Evolutionary conservation across 2,329 filamentous ascomycete genomes (phyloP).

Genomic region (Colletotrichum gigasporum): DNA sequence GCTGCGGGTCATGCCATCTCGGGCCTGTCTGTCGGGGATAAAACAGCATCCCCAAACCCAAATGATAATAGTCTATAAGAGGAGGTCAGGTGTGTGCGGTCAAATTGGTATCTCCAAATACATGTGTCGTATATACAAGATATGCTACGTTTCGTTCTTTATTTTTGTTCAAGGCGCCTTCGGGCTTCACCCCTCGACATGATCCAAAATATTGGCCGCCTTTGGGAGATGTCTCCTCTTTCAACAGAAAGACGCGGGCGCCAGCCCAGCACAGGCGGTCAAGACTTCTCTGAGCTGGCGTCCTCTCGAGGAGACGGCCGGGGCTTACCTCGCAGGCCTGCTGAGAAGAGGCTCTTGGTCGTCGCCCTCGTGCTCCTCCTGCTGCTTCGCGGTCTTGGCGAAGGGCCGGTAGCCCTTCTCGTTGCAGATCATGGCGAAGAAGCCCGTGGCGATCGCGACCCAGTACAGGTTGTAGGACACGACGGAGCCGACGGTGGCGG

Average conservation of each 20-base stretch:
- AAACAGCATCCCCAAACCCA: conserved; percentile 9
- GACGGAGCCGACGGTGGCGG: conserved; percentile 34
- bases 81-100: conserved; percentile 6
- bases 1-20: neutral
- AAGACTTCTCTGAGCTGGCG: neutral
- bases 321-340: conserved; percentile 32
- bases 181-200: conserved; percentile 10
- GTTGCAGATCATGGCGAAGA: conserved; percentile 30
- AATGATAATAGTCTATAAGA: conserved; percentile 18
- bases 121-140: conserved; percentile 18
- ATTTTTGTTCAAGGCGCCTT: conserved; percentile 4
- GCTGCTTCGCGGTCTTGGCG: conserved; percentile 7
- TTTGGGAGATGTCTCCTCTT: conserved; percentile 1
- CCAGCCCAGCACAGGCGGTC: neutral
- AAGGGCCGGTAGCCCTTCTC: conserved; percentile 31
- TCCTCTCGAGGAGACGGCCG: neutral
- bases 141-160: neutral
- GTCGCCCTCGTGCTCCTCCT: conserved; percentile 6
- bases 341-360: conserved; percentile 33
- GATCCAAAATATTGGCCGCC: neutral
- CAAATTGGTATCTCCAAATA: neutral
- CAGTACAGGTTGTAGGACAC: conserved; percentile 34
- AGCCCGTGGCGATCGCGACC: conserved; percentile 30
- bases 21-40: neutral
- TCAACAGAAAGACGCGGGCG: neutral